Evolutionary conservation across 2,329 filamentous ascomycete genomes (phyloP).

Genomic region (Exutisphaerella laricina): DNA sequence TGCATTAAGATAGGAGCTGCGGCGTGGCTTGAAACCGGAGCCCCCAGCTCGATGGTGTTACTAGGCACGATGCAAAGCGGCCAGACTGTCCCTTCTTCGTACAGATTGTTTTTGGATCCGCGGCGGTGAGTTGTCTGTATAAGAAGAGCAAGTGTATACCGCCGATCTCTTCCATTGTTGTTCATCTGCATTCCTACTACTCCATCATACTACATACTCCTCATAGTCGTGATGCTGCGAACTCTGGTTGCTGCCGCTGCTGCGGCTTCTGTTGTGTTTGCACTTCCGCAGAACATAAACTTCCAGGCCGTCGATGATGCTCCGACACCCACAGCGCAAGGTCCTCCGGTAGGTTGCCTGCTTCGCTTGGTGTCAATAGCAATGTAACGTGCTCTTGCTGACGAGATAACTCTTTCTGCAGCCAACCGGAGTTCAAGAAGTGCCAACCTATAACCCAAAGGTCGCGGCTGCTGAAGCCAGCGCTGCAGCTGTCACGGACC

Average conservation of each 20-base stretch:
- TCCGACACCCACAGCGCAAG: conserved; percentile 8
- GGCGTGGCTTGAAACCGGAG: too few relatives aligned
- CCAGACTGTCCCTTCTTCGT: too few relatives aligned
- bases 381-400: background rate
- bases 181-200: too few relatives aligned
- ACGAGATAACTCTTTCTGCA: background rate
- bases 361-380: background rate
- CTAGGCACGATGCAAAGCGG: too few relatives aligned
- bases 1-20: too few relatives aligned
- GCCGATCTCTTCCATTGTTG: too few relatives aligned
- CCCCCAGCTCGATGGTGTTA: too few relatives aligned
- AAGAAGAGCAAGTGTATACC: too few relatives aligned
- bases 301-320: conserved; percentile 17
- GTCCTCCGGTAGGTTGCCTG: conserved; percentile 9
- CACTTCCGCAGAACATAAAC: conserved; percentile 22
- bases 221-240: conserved; percentile 9
- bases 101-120: too few relatives aligned
- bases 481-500: conserved; percentile 9
- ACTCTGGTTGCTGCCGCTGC: conserved; percentile 10
- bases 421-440: conserved; percentile 6
- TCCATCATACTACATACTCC: too few relatives aligned
- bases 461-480: conserved; percentile 11
- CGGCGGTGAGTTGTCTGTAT: too few relatives aligned
- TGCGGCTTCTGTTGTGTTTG: conserved; percentile 14
- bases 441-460: conserved; percentile 12